Conservation (phyloP, 805 yeast genomes). For the Clavispora santaluciae region DNA sequence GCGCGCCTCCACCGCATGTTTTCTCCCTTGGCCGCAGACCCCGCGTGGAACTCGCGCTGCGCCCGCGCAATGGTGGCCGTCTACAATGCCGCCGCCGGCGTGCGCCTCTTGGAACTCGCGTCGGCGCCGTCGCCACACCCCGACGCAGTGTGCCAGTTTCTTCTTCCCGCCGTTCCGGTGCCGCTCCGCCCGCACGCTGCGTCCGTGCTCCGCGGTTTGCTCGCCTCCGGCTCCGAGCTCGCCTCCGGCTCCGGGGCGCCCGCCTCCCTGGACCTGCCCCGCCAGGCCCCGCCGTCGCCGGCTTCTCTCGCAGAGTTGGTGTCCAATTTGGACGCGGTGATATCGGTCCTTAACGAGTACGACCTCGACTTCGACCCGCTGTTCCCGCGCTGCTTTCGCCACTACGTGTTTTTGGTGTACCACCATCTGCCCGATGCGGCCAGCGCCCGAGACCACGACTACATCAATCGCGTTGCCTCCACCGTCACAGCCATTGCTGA, state of each 20-base stretch:
- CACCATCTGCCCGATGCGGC: constrained; percentile 18
- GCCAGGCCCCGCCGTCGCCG: too few relatives aligned
- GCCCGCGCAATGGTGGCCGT: not conserved
- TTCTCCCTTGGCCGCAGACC: not conserved
- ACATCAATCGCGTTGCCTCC: constrained; percentile 16
- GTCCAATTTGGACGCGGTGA: constrained; percentile 11
- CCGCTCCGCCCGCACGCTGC: not conserved
- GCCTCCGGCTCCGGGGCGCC: too few relatives aligned
- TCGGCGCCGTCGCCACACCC: not conserved
- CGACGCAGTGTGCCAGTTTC: not conserved
- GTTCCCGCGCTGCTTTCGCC: constrained; percentile 20
- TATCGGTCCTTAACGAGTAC: constrained; percentile 25
- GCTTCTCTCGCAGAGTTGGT: constrained; percentile 4
- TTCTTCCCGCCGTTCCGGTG: not conserved
- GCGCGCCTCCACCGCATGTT: not conserved
- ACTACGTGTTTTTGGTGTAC: constrained; percentile 20
- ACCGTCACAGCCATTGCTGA: constrained; percentile 23
- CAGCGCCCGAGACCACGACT: constrained; percentile 17
- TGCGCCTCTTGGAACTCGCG: not conserved
- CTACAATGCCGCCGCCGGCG: not conserved
- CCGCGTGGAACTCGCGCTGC: not conserved
- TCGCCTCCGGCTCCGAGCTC: too few relatives aligned
- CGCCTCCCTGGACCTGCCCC: too few relatives aligned
- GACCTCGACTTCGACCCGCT: constrained; percentile 18
- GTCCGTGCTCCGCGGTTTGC: not conserved